A percentile compares a stretch with the other conserved stretches of the same genome.
These are phyloP conservation scores for Kuraishia hungarica DNA, from an alignment of 805 yeast genomes.

Conservation along the genomic window DNA sequence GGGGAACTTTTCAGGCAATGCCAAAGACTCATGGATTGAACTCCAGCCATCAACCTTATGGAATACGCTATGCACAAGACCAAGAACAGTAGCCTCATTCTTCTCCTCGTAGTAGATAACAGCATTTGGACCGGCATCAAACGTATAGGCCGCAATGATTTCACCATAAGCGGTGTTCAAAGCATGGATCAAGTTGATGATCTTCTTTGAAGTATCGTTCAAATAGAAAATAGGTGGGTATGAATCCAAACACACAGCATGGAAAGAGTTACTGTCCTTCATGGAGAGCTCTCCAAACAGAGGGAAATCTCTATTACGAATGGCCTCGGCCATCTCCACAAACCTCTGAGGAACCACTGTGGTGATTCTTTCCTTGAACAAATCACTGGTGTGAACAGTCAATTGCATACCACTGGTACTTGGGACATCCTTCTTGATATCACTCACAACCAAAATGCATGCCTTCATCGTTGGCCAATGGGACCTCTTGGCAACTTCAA, in stretches of 20 bases:
- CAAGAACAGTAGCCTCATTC: slow-evolving; percentile 67
- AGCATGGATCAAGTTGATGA: slow-evolving; percentile 69
- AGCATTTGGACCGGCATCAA: slow-evolving; percentile 99
- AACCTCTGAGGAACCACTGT: slow-evolving; percentile 85
- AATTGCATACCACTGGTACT: slow-evolving; percentile 95
- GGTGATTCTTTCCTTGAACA: slow-evolving; percentile 71
- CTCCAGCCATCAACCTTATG: slow-evolving; percentile 61
- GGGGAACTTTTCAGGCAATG: slow-evolving; percentile 16
- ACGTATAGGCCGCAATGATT: slow-evolving; percentile 89
- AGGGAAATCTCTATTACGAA: slow-evolving; percentile 64
- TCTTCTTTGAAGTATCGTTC: slow-evolving; percentile 81
- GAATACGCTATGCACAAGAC: slow-evolving; percentile 57
- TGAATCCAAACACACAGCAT: slow-evolving; percentile 94
- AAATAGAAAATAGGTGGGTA: slow-evolving; percentile 92
- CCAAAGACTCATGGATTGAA: slow-evolving; percentile 1
- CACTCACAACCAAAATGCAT: slow-evolving; percentile 85
- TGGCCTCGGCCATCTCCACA: slow-evolving; percentile 72
- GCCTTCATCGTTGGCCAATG: slow-evolving; percentile 96
- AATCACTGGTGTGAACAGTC: slow-evolving; percentile 82
- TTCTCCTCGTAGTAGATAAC: slow-evolving; percentile 81
- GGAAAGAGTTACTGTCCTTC: slow-evolving; percentile 96
- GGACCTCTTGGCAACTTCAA: slow-evolving; percentile 71
- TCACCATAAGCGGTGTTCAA: slow-evolving; percentile 63
- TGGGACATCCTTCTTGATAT: slow-evolving; percentile 89
- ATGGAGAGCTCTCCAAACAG: slow-evolving; percentile 86